Evolutionary conservation across 768 basidiomycete species (phyloP).

Genomic region (Suillus americanus): DNA sequence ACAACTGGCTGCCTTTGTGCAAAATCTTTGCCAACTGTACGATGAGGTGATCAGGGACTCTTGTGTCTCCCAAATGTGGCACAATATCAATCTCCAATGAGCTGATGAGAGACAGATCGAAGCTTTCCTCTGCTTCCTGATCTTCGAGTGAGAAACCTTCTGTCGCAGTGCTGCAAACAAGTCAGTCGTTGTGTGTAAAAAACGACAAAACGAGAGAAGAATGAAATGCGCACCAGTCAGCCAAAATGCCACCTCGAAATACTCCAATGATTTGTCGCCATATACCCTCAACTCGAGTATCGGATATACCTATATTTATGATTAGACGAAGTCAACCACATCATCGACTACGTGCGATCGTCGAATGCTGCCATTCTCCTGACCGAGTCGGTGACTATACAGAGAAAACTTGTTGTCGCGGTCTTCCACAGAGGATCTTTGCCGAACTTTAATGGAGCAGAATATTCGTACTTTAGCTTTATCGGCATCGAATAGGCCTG

Average conservation of each 20-base stretch:
- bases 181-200: neutral
- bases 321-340: neutral
- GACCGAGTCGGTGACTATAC: slow-evolving; percentile 67
- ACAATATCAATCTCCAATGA: slow-evolving; percentile 79
- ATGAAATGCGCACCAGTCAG: slow-evolving; percentile 67
- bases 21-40: slow-evolving; percentile 67
- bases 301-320: slow-evolving; percentile 46
- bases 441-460: slow-evolving; percentile 82
- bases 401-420: slow-evolving; percentile 75
- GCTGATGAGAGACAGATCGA: slow-evolving; percentile 75
- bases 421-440: slow-evolving; percentile 92
- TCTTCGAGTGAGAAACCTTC: slow-evolving; percentile 57
- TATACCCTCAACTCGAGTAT: slow-evolving; percentile 72
- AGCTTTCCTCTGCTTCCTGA: slow-evolving; percentile 80
- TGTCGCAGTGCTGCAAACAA: slow-evolving; percentile 47
- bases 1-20: slow-evolving; percentile 68
- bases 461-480: slow-evolving; percentile 94
- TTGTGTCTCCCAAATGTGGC: slow-evolving; percentile 66
- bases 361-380: slow-evolving; percentile 50
- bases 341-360: slow-evolving; percentile 39
- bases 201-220: neutral
- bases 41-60: slow-evolving; percentile 72
- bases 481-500: slow-evolving; percentile 89
- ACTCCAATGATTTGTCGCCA: slow-evolving; percentile 85
- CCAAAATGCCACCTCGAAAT: slow-evolving; percentile 76